These are phyloP conservation scores for Apiospora phragmitis DNA, from an alignment of 2,329 filamentous ascomycete genomes.

Conservation along the genomic window DNA sequence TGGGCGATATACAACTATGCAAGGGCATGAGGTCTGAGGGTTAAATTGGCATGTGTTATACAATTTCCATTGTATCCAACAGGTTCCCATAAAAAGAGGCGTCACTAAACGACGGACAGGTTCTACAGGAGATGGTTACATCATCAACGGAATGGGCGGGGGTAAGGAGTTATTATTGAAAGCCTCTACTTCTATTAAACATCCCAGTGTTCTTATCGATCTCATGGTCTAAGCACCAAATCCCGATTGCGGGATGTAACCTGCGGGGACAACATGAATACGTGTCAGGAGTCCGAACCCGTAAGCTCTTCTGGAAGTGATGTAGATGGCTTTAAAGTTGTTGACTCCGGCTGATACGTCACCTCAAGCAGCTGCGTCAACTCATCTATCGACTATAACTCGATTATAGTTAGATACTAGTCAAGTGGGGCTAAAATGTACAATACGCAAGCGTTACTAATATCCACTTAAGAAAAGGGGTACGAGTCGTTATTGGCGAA, in stretches of 20 bases:
- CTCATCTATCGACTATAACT: neutral
- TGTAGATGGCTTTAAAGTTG: neutral
- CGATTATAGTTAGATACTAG: neutral
- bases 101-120: neutral
- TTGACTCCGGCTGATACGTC: rapidly evolving
- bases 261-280: too few species aligned
- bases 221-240: too few species aligned
- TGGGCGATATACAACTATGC: neutral
- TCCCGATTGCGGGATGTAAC: too few species aligned
- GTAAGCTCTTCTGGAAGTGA: too few species aligned
- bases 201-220: too few species aligned
- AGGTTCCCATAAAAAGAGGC: too few species aligned
- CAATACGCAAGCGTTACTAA: neutral
- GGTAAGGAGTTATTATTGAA: too few species aligned
- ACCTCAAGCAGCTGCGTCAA: neutral
- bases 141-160: too few species aligned
- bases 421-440: neutral
- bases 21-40: neutral
- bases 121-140: too few species aligned
- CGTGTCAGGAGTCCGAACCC: too few species aligned
- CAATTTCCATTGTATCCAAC: neutral
- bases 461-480: neutral
- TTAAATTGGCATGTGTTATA: neutral
- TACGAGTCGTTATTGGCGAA: neutral
- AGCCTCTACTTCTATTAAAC: too few species aligned